Percentiles rank a stretch among this genome's conserved stretches.
Conservation (phyloP, 73 alveolate genomes). For the Uronychia setigera region DNA sequence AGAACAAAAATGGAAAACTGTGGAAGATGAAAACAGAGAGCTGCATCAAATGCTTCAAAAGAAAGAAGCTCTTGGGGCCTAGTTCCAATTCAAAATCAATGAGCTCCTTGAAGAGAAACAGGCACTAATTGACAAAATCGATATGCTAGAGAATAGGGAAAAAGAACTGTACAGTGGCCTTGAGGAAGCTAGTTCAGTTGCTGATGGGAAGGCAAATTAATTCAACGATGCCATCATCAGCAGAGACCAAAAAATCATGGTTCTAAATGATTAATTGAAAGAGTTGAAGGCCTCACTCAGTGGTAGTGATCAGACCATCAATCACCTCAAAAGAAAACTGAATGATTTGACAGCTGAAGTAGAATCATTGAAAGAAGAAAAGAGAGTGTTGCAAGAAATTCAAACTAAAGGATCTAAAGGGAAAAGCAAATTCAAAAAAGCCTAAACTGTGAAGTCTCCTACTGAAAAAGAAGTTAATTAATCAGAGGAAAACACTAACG, state of each 20-base stretch:
- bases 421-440: too few species aligned
- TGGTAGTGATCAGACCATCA: background rate
- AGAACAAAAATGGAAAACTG: background rate
- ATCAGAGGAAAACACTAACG: background rate
- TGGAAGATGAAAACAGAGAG: background rate
- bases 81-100: background rate
- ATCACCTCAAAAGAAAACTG: background rate
- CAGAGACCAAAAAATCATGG: background rate
- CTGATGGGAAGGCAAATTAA: background rate
- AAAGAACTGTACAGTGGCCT: background rate
- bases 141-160: background rate
- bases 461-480: background rate
- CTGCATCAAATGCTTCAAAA: background rate
- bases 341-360: background rate
- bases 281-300: background rate
- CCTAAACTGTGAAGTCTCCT: background rate
- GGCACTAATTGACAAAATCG: background rate
- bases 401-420: too few species aligned
- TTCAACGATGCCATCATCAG: background rate
- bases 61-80: background rate
- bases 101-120: background rate
- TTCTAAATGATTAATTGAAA: background rate
- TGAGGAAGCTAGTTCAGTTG: background rate
- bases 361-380: background rate
- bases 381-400: background rate